Evolutionary conservation across 768 basidiomycete genomes (phyloP).

Genomic region (Russula brevipes): DNA sequence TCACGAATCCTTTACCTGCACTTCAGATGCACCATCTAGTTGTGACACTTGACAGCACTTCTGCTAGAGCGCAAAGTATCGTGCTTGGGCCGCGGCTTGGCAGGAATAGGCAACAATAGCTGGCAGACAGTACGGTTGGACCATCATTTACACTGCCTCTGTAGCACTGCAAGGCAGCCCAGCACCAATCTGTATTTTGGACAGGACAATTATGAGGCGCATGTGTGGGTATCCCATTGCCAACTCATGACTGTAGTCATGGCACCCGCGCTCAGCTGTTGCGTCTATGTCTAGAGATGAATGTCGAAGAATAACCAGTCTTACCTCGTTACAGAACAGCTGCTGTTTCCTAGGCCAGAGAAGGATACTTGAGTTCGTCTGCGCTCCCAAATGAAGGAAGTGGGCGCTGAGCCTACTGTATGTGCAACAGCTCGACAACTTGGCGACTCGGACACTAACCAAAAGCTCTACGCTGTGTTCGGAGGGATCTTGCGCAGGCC

Average conservation of each 20-base stretch:
- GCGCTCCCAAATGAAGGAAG: too few species aligned
- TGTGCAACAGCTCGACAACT: too few species aligned
- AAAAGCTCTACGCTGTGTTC: neutral
- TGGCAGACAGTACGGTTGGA: neutral
- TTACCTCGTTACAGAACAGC: too few species aligned
- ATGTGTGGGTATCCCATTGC: neutral
- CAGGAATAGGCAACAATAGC: neutral
- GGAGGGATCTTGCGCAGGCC: neutral
- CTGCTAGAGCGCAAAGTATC: neutral
- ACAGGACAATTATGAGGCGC: neutral
- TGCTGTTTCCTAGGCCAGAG: neutral
- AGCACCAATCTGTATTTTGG: neutral
- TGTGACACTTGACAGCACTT: neutral
- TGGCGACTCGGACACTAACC: neutral
- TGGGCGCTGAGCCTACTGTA: too few species aligned
- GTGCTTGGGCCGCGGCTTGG: neutral
- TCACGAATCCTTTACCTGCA: neutral
- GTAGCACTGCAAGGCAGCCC: neutral
- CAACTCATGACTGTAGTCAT: neutral
- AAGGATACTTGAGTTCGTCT: neutral
- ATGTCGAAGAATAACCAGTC: too few species aligned
- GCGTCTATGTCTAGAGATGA: too few species aligned
- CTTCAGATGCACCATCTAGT: neutral
- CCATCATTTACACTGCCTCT: neutral
- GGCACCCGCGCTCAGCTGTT: neutral